phyloP scores from a whole-genome alignment of 2,329 filamentous ascomycete genomes.

The Fusarium secorum region DNA sequence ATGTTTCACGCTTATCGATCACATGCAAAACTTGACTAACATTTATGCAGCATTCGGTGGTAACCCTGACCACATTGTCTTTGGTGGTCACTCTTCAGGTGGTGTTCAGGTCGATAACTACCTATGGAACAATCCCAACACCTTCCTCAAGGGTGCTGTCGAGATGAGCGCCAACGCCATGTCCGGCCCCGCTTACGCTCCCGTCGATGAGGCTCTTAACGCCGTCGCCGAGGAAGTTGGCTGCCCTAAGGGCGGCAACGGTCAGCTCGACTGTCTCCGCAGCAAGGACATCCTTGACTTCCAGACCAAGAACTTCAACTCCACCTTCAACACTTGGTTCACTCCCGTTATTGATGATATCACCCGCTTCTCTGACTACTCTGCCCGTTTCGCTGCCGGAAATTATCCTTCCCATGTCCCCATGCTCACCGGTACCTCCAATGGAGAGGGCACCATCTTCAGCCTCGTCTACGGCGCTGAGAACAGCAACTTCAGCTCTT shows the following conservation, averaged over 20 bases:
- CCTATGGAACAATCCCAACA: constrained; percentile 51
- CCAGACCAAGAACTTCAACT: constrained; percentile 39
- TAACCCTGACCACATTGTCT: constrained; percentile 54
- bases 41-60: constrained; percentile 50
- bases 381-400: constrained; percentile 24
- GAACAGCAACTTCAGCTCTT: constrained; percentile 39
- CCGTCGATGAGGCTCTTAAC: constrained; percentile 48
- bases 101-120: constrained; percentile 52
- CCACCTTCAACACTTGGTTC: constrained; percentile 53
- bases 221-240: constrained; percentile 49
- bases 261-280: constrained; percentile 51
- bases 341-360: constrained; percentile 48
- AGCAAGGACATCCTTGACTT: constrained; percentile 37
- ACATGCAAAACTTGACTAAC: not conserved
- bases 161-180: constrained; percentile 54
- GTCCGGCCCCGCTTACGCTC: constrained; percentile 51
- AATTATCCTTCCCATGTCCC: constrained; percentile 47
- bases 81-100: constrained; percentile 53
- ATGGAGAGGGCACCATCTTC: constrained; percentile 50
- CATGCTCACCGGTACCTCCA: constrained; percentile 47
- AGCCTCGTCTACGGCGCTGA: constrained; percentile 46
- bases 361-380: constrained; percentile 47
- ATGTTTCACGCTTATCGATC: not conserved
- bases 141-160: constrained; percentile 49
- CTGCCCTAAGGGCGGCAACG: constrained; percentile 42